phyloP scores from a whole-genome alignment of 495 filamentous ascomycete species.

The Cercophora samala region DNA sequence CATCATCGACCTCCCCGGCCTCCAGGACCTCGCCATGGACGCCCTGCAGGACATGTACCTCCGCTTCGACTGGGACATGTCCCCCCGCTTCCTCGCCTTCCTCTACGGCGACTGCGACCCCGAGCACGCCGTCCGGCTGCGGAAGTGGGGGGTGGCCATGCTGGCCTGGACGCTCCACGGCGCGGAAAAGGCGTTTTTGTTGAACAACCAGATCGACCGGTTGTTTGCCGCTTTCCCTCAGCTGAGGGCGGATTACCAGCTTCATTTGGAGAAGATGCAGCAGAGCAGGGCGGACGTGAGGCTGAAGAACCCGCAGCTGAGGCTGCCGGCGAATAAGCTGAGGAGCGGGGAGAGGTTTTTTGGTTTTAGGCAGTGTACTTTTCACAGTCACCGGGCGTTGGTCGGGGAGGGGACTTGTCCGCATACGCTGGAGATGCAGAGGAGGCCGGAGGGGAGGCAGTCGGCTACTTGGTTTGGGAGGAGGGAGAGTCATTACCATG shows the following conservation, averaged over 20 bases:
- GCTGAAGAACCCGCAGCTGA: slow-evolving; percentile 50
- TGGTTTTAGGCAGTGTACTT: slow-evolving; percentile 49
- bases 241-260: slow-evolving; percentile 41
- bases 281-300: slow-evolving; percentile 41
- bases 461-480: slow-evolving; percentile 12
- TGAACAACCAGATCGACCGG: slow-evolving; percentile 31
- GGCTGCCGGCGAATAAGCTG: slow-evolving; percentile 44
- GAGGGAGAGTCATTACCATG: background rate
- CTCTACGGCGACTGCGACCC: slow-evolving; percentile 45
- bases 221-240: slow-evolving; percentile 39
- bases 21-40: slow-evolving; percentile 49
- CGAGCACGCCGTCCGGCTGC: slow-evolving; percentile 39
- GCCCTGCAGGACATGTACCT: slow-evolving; percentile 49
- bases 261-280: slow-evolving; percentile 43
- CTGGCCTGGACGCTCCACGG: slow-evolving; percentile 43
- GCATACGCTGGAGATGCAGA: slow-evolving; percentile 23
- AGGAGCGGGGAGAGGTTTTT: slow-evolving; percentile 46
- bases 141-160: slow-evolving; percentile 51
- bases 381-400: slow-evolving; percentile 44
- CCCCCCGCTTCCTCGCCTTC: slow-evolving; percentile 41
- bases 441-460: background rate
- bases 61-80: slow-evolving; percentile 49
- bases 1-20: slow-evolving; percentile 36
- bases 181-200: slow-evolving; percentile 18
- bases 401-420: slow-evolving; percentile 46